Percentiles rank a stretch among this genome's conserved stretches.
phyloP scores from a whole-genome alignment of 2,329 filamentous ascomycete species.

The Fusarium neocosmosporiellum region DNA sequence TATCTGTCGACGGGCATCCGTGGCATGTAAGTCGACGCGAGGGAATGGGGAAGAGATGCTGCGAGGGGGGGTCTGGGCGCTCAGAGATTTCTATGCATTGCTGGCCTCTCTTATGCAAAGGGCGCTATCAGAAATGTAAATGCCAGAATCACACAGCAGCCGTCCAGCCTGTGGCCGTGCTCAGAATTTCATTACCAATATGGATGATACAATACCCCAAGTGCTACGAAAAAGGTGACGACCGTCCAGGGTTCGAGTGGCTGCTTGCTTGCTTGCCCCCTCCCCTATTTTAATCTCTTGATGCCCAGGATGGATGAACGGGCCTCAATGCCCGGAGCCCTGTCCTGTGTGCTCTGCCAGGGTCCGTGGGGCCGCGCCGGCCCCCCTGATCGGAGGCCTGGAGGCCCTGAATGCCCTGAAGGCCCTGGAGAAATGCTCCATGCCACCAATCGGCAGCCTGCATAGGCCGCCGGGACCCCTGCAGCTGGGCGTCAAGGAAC shows the following conservation, averaged over 20 bases:
- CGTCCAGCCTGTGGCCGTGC: not conserved
- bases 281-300: conserved; percentile 33
- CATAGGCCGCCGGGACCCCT: conserved; percentile 24
- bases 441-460: conserved; percentile 41
- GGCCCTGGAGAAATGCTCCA: conserved; percentile 17
- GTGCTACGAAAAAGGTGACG: conserved; percentile 17
- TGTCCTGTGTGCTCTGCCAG: not conserved
- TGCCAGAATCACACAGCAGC: not conserved
- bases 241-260: conserved; percentile 20
- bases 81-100: conserved; percentile 26
- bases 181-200: conserved; percentile 3
- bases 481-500: conserved; percentile 35
- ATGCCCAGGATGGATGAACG: conserved; percentile 18
- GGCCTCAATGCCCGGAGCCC: not conserved
- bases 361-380: conserved; percentile 9
- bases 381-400: conserved; percentile 20
- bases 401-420: conserved; percentile 8
- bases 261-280: not conserved
- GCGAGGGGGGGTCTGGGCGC: conserved; percentile 2
- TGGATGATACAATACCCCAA: conserved; percentile 15
- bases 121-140: not conserved
- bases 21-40: not conserved
- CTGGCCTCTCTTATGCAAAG: conserved; percentile 18
- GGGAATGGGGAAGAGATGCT: not conserved
- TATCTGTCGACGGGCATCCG: not conserved